These are phyloP conservation scores for Xylariomycetidae sp. DNA, from an alignment of 2,329 filamentous ascomycete genomes.

Conservation along the genomic window DNA sequence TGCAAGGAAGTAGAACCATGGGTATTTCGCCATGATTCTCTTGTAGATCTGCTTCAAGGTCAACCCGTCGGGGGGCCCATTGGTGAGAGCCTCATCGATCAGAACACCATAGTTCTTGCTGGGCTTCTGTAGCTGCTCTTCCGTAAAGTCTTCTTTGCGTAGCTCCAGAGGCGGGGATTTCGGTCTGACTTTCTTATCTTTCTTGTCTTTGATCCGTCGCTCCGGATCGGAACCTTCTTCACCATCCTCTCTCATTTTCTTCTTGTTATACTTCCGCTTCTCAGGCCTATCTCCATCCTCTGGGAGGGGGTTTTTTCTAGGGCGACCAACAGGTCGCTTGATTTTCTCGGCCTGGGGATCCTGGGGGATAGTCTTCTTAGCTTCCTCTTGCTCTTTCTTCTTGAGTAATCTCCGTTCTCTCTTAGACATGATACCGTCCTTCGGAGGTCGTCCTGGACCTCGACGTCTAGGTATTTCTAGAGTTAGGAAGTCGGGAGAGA, in stretches of 20 bases:
- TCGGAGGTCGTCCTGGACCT: constrained; percentile 75
- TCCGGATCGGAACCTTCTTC: constrained; percentile 54
- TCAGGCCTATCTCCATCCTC: constrained; percentile 54
- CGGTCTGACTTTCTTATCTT: constrained; percentile 53
- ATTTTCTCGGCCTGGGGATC: constrained; percentile 43
- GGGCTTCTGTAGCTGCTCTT: constrained; percentile 55
- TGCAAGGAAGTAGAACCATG: constrained; percentile 55
- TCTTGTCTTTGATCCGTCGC: constrained; percentile 51
- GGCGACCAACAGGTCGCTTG: constrained; percentile 63
- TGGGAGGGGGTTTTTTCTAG: constrained; percentile 57
- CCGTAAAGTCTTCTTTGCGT: constrained; percentile 49
- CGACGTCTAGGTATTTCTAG: constrained; percentile 58
- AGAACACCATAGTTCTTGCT: constrained; percentile 59
- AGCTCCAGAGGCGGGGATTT: constrained; percentile 58
- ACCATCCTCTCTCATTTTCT: constrained; percentile 54
- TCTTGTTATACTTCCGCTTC: constrained; percentile 63
- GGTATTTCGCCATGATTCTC: constrained; percentile 53
- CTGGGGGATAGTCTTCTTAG: constrained; percentile 47
- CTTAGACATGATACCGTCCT: constrained; percentile 81
- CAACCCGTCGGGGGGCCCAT: constrained; percentile 48
- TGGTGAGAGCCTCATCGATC: constrained; percentile 55
- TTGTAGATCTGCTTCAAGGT: constrained; percentile 61
- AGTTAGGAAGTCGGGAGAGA: constrained; percentile 29
- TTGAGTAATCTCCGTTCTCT: constrained; percentile 62
- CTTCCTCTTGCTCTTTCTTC: constrained; percentile 50